These are phyloP conservation scores for Agaricus blazei DNA, from an alignment of 768 basidiomycete species.

Conservation along the genomic window DNA sequence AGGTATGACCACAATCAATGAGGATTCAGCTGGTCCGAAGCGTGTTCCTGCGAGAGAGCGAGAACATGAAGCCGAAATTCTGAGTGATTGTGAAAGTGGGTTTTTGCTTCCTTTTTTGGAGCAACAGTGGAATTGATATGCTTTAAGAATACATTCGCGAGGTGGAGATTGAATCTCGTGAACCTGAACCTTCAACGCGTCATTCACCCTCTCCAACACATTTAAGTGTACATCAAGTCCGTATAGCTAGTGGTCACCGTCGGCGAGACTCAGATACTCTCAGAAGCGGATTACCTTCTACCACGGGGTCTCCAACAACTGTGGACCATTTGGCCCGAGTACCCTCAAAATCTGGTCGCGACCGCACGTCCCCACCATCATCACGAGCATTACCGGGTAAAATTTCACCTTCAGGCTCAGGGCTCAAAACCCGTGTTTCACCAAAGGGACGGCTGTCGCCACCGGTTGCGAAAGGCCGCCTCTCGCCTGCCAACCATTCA, in stretches of 20 bases:
- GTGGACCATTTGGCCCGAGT: constrained; percentile 24
- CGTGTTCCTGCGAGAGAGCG: constrained; percentile 33
- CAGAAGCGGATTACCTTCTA: constrained; percentile 36
- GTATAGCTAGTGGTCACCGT: constrained; percentile 41
- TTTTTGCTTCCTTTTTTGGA: constrained; percentile 2
- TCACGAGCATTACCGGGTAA: constrained; percentile 11
- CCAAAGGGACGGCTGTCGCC: constrained; percentile 27
- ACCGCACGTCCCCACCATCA: constrained; percentile 21
- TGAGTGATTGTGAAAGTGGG: constrained; percentile 38
- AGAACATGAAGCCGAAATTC: constrained; percentile 39
- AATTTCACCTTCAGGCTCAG: constrained; percentile 18
- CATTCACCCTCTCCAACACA: constrained; percentile 49
- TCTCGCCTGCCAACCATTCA: constrained; percentile 26
- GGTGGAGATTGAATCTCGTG: constrained; percentile 38
- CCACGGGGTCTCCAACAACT: constrained; percentile 49
- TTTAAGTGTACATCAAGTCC: constrained; percentile 17
- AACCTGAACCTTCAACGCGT: constrained; percentile 28
- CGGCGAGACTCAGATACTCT: constrained; percentile 77
- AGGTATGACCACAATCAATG: constrained; percentile 22
- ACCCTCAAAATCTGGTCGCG: constrained; percentile 11
- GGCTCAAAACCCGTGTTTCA: constrained; percentile 19
- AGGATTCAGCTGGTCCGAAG: constrained; percentile 27
- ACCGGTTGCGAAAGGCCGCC: constrained; percentile 20
- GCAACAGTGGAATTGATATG: not conserved
- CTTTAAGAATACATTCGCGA: constrained; percentile 30